These are phyloP conservation scores for Boletus sp. DNA, from an alignment of 768 basidiomycete genomes.

Conservation along the genomic window DNA sequence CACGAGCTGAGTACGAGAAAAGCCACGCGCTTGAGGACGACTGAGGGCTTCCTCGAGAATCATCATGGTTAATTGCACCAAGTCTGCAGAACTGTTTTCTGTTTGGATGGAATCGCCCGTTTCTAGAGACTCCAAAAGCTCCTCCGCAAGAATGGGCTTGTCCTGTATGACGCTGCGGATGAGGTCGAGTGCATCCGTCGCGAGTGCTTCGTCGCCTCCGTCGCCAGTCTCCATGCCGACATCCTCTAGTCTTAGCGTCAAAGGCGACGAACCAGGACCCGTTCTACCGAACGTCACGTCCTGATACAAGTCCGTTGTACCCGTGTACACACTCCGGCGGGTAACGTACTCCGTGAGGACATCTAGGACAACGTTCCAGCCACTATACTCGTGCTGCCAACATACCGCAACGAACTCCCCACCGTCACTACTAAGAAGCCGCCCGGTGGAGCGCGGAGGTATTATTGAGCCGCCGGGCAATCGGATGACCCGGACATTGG, in stretches of 20 bases:
- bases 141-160: slow-evolving; percentile 59
- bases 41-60: slow-evolving; percentile 76
- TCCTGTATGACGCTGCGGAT: slow-evolving; percentile 73
- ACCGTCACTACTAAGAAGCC: slow-evolving; percentile 67
- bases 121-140: slow-evolving; percentile 68
- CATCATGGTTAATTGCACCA: slow-evolving; percentile 77
- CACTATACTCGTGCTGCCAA: slow-evolving; percentile 82
- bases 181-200: slow-evolving; percentile 76
- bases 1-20: slow-evolving; percentile 59
- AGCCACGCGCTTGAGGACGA: slow-evolving; percentile 42
- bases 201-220: slow-evolving; percentile 58
- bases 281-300: slow-evolving; percentile 53
- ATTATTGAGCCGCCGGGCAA: slow-evolving; percentile 76
- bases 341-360: slow-evolving; percentile 74
- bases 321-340: slow-evolving; percentile 45
- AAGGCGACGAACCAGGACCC: slow-evolving; percentile 33
- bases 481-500: slow-evolving; percentile 61
- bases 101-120: slow-evolving; percentile 35
- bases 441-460: slow-evolving; percentile 62
- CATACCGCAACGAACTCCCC: slow-evolving; percentile 62
- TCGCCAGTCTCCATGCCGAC: slow-evolving; percentile 68
- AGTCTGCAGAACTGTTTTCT: slow-evolving; percentile 58
- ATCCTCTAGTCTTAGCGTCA: slow-evolving; percentile 57
- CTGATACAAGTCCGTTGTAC: slow-evolving; percentile 40
- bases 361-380: slow-evolving; percentile 85